Conservation (phyloP, 2,329 filamentous ascomycete genomes). For the Neurospora crassa region DNA sequence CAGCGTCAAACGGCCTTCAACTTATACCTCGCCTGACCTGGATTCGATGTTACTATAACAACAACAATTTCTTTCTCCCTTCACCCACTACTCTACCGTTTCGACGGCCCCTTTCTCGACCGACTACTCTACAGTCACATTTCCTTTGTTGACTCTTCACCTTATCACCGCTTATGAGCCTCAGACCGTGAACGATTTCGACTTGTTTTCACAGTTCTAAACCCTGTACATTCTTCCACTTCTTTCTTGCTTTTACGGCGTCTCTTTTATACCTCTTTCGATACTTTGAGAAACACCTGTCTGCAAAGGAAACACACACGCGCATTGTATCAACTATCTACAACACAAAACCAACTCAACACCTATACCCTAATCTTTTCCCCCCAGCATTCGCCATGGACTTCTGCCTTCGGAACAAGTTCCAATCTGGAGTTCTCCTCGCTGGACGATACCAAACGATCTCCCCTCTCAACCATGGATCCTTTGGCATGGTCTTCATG, state of each 20-base stretch:
- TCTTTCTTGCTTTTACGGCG: conserved; percentile 19
- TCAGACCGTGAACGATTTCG: conserved; percentile 35
- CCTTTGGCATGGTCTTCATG: conserved; percentile 97
- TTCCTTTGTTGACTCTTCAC: conserved; percentile 27
- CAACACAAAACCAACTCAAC: conserved; percentile 9
- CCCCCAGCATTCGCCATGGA: conserved; percentile 46
- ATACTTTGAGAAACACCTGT: conserved; percentile 16
- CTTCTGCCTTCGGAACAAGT: conserved; percentile 69
- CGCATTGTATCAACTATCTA: conserved; percentile 16
- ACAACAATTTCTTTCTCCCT: background rate
- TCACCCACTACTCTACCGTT: background rate
- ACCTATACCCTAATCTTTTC: conserved; percentile 20
- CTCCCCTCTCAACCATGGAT: conserved; percentile 94
- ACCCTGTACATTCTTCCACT: conserved; percentile 21
- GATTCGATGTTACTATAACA: conserved; percentile 32
- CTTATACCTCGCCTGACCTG: conserved; percentile 13
- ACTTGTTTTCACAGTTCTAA: conserved; percentile 22
- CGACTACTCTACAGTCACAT: conserved; percentile 18
- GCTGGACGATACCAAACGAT: conserved; percentile 85
- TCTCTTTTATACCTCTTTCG: conserved; percentile 1
- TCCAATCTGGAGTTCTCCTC: conserved; percentile 69
- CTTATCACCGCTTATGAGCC: conserved; percentile 32
- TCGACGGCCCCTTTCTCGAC: background rate
- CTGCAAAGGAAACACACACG: conserved; percentile 12
- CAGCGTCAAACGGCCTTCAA: background rate